Evolutionary conservation across 306 rosid genomes (phyloP).

Genomic region (Alnus rubra): DNA sequence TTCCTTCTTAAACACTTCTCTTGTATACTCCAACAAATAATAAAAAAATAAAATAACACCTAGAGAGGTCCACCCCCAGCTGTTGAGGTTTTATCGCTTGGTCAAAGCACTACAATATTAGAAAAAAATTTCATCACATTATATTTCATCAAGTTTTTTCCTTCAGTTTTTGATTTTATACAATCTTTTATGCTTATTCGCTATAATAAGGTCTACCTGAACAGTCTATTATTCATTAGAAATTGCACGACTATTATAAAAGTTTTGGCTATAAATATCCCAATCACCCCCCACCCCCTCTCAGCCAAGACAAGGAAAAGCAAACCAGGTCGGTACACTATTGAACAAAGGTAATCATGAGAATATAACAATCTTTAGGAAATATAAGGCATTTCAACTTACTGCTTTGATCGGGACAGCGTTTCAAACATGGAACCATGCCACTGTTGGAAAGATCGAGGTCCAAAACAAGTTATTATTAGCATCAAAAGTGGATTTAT

Average conservation of each 20-base stretch:
- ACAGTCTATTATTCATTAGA: not conserved
- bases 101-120: not conserved
- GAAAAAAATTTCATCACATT: not conserved
- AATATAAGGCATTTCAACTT: not conserved
- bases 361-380: not conserved
- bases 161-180: not conserved
- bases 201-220: not conserved
- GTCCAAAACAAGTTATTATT: conserved; percentile 14
- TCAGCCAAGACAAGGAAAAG: not conserved
- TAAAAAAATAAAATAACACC: too few species aligned
- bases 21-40: too few species aligned
- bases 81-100: not conserved
- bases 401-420: conserved; percentile 5
- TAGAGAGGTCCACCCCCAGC: not conserved
- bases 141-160: not conserved
- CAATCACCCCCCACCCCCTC: not conserved
- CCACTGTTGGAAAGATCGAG: conserved; percentile 21
- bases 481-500: not conserved
- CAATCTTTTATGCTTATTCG: too few species aligned
- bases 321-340: not conserved
- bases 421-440: conserved; percentile 29
- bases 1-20: too few species aligned
- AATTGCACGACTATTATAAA: not conserved
- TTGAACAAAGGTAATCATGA: not conserved
- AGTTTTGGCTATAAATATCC: not conserved